Evolutionary conservation across 2,329 filamentous ascomycete species (phyloP).

Genomic region (Lasiodiplodia theobromae): DNA sequence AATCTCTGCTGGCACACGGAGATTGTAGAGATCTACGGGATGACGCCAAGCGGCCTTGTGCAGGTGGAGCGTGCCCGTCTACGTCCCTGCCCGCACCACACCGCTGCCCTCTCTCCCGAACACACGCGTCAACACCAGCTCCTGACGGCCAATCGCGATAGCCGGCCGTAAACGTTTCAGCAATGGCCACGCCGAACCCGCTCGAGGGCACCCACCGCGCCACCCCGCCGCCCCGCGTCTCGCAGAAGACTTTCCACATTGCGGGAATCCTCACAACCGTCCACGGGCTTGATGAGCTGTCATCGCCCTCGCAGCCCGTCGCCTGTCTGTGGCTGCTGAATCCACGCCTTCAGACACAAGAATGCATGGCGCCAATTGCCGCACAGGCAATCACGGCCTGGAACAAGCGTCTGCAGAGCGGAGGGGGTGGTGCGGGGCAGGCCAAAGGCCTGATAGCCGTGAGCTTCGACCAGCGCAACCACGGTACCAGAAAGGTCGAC

Average conservation of each 20-base stretch:
- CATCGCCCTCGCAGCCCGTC: slow-evolving; percentile 59
- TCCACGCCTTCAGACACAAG: slow-evolving; percentile 73
- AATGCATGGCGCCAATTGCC: slow-evolving; percentile 78
- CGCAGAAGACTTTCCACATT: slow-evolving; percentile 72
- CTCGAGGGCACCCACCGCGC: slow-evolving; percentile 40
- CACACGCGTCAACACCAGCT: neutral
- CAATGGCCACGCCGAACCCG: slow-evolving; percentile 45
- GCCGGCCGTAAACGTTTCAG: neutral
- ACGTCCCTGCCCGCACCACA: neutral
- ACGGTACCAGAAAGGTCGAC: slow-evolving; percentile 76
- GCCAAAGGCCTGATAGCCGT: slow-evolving; percentile 75
- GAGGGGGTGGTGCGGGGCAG: slow-evolving; percentile 36
- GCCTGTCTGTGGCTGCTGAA: slow-evolving; percentile 93
- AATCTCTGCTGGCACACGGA: slow-evolving; percentile 26
- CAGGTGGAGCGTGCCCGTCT: neutral
- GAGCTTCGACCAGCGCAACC: slow-evolving; percentile 92
- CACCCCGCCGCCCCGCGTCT: slow-evolving; percentile 56
- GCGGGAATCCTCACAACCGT: slow-evolving; percentile 80
- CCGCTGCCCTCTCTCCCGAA: neutral
- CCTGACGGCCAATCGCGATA: neutral
- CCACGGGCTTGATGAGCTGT: slow-evolving; percentile 81
- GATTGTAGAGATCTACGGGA: slow-evolving; percentile 15
- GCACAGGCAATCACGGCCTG: slow-evolving; percentile 72
- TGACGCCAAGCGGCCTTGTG: slow-evolving; percentile 19
- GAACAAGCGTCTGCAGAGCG: slow-evolving; percentile 56